Evolutionary conservation across 495 filamentous ascomycete species (phyloP), one percentile per base, ranked within the genome.

Genomic region (Clavariopsis aquatica): DNA sequence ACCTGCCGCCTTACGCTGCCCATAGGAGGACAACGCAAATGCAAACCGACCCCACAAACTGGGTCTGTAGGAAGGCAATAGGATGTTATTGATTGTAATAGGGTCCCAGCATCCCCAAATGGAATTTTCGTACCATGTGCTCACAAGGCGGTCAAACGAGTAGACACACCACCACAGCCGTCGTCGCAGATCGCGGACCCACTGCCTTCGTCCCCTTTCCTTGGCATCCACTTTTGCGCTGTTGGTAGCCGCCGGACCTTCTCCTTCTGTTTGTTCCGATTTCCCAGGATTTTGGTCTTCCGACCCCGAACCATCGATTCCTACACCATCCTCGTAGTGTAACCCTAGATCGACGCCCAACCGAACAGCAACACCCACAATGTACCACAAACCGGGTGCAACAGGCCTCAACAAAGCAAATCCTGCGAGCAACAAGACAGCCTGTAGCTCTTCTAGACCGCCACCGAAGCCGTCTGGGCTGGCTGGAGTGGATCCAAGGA

Each of bases 161-260:
- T 98, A 98, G 1, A 91, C 90, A 77, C 91, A 96, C 93, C 93
- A 98, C 92, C 93, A 98, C 20, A 98, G 79, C 27, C 93, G 84
- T 62, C 93, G 83, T 51, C 93, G 85, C 38, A 96, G 80, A 73
- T 98, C 93, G 23, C 93, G 87, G 22, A 90, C 81, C 83, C 91
- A 98, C 78, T 96, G 87, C 49, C 90, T 81, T 17, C 89, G 84
- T 17, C 93, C 93, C 53, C 83, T 82, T 76, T 93, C 84, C 49
- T 80, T 81, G 19, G 76, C 75, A 67, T 85, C 82, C 12, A 73
- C 65, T 52, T 61, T 71, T 22, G 22, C 47, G 29, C 47, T 63
- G 51, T 38, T 26, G 9, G 49, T 23, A 34, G 47, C 55, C 19
- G 59, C 49, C 22, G 65, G 26, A 9, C 8, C 28, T 12, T 56